Percentiles rank a stretch among this genome's conserved stretches.
Conservation (phyloP, 345 rosid genomes). For the Eucalyptus globulus region DNA sequence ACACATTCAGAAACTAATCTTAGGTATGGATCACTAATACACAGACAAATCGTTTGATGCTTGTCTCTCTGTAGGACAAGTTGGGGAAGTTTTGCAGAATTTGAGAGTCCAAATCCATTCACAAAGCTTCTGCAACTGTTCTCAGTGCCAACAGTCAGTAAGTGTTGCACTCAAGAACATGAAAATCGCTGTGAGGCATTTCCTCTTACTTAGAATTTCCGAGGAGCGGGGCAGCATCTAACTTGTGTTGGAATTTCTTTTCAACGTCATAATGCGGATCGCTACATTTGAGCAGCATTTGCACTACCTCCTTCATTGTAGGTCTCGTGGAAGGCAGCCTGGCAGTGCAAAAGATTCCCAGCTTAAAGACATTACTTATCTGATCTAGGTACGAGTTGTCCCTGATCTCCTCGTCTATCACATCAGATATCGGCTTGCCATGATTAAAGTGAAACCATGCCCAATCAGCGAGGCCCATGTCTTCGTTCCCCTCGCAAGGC, state of each 20-base stretch:
- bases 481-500: constrained; percentile 29
- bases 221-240: neutral
- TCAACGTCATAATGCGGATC: neutral
- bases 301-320: constrained; percentile 36
- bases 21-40: neutral
- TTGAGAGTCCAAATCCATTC: neutral
- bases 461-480: constrained; percentile 44
- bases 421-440: constrained; percentile 10
- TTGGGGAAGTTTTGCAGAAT: neutral
- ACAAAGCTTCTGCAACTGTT: neutral
- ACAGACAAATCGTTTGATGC: neutral
- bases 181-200: neutral
- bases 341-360: constrained; percentile 45
- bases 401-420: constrained; percentile 25
- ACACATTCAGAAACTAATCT: neutral
- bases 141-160: neutral
- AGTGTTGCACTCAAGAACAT: neutral
- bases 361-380: constrained; percentile 32
- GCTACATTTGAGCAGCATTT: constrained; percentile 6
- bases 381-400: constrained; percentile 12
- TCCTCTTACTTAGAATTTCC: neutral
- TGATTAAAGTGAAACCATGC: constrained; percentile 25
- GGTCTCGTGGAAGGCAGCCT: constrained; percentile 28
- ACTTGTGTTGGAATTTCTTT: neutral
- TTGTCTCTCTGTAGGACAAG: neutral